Percentiles rank a stretch among this genome's conserved stretches.
Evolutionary conservation across 2,329 filamentous ascomycete species (phyloP).

Genomic region (Leptographium radiaticola): DNA sequence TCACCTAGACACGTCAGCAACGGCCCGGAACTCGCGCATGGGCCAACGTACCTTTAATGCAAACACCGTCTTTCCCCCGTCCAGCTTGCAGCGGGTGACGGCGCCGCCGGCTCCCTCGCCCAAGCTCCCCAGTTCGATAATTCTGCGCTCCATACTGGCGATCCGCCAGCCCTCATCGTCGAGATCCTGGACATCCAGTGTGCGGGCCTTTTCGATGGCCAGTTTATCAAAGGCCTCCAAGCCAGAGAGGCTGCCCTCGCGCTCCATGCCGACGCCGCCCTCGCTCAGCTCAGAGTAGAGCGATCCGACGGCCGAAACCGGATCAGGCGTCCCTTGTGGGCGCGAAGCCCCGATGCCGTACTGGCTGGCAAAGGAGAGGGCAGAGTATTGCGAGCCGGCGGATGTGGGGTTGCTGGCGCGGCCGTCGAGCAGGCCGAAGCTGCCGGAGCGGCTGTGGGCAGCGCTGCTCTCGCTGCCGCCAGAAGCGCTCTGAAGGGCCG

Average conservation of each 20-base stretch:
- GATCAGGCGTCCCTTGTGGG: slow-evolving; percentile 62
- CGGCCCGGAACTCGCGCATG: neutral
- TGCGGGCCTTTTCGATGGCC: slow-evolving; percentile 67
- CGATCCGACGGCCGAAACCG: slow-evolving; percentile 76
- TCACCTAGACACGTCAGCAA: slow-evolving; percentile 48
- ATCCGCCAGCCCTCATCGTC: slow-evolving; percentile 94
- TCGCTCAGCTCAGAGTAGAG: slow-evolving; percentile 73
- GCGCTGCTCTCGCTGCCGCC: slow-evolving; percentile 70
- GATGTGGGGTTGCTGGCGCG: slow-evolving; percentile 70
- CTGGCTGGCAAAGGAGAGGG: slow-evolving; percentile 65
- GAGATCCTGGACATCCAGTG: slow-evolving; percentile 82
- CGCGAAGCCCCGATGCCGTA: slow-evolving; percentile 54
- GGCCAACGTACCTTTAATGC: slow-evolving; percentile 68
- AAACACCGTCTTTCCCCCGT: slow-evolving; percentile 87
- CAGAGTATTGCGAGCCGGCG: slow-evolving; percentile 77
- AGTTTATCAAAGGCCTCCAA: slow-evolving; percentile 69
- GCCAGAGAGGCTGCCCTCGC: slow-evolving; percentile 67
- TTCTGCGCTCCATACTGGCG: slow-evolving; percentile 76
- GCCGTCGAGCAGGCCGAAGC: slow-evolving; percentile 65
- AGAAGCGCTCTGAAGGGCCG: slow-evolving; percentile 52
- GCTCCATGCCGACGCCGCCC: slow-evolving; percentile 63
- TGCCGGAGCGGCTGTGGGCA: slow-evolving; percentile 70
- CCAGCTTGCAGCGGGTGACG: slow-evolving; percentile 80
- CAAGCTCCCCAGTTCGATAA: slow-evolving; percentile 76
- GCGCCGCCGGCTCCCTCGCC: slow-evolving; percentile 94